Percentiles rank a stretch among this genome's conserved stretches.
phyloP scores from a whole-genome alignment of 257 asterid genomes.

The Solanum pimpinellifolium region DNA sequence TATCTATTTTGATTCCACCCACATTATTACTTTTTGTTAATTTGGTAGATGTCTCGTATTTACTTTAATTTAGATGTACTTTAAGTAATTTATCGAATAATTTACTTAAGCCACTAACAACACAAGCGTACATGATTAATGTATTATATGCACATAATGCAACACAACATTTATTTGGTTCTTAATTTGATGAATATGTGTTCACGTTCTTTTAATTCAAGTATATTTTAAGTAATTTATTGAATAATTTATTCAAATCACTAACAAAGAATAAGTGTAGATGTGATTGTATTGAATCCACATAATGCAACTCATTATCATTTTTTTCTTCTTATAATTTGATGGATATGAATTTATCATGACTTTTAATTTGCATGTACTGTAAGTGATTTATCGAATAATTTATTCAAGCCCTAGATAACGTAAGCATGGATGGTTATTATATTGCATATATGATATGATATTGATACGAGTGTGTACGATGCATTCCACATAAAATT shows the following conservation, averaged over 20 bases:
- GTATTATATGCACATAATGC: background rate
- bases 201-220: background rate
- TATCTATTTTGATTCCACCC: background rate
- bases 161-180: background rate
- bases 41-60: too few relatives aligned
- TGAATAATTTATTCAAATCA: background rate
- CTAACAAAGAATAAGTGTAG: rapidly evolving
- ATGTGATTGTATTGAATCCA: background rate
- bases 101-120: background rate
- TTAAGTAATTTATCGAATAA: background rate
- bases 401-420: background rate
- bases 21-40: background rate
- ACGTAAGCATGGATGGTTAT: background rate
- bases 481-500: background rate
- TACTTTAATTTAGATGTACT: background rate
- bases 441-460: background rate
- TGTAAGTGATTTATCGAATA: background rate
- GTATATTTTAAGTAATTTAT: background rate
- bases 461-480: too few relatives aligned
- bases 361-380: background rate
- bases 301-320: background rate
- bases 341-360: background rate
- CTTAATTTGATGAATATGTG: background rate
- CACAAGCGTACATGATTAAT: background rate
- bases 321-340: background rate